Percentiles rank a stretch among this genome's conserved stretches.
Evolutionary conservation across 805 yeast genomes (phyloP).

Genomic region (Kodamaea hsintzibuensis): DNA sequence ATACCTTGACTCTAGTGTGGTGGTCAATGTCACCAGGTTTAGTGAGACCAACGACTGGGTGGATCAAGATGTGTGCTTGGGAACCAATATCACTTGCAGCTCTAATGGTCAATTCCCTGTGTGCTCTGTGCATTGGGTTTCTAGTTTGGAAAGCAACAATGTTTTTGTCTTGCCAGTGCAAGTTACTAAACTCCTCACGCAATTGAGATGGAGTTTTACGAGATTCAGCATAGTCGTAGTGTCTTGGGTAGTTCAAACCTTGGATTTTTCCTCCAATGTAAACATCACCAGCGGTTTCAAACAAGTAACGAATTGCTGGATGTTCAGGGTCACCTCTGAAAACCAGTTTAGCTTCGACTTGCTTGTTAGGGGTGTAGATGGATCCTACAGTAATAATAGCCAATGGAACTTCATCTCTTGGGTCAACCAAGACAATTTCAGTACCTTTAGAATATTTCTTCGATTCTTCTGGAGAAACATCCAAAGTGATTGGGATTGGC

Average conservation of each 20-base stretch:
- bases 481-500: constrained; percentile 92
- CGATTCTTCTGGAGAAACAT: constrained; percentile 57
- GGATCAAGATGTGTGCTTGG: constrained; percentile 73
- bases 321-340: constrained; percentile 97
- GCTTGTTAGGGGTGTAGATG: constrained; percentile 79
- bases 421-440: constrained; percentile 74
- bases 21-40: constrained; percentile 98
- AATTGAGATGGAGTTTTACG: constrained; percentile 91
- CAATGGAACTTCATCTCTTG: constrained; percentile 73
- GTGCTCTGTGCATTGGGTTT: constrained; percentile 99
- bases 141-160: constrained; percentile 98
- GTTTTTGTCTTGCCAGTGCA: constrained; percentile 71
- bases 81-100: constrained; percentile 94
- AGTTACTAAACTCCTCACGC: constrained; percentile 75
- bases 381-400: constrained; percentile 82
- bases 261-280: constrained; percentile 88
- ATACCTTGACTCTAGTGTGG: constrained; percentile 94
- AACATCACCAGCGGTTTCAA: constrained; percentile 73
- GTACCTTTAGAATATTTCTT: constrained; percentile 51
- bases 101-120: constrained; percentile 91
- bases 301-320: constrained; percentile 81
- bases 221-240: constrained; percentile 84
- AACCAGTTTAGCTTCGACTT: constrained; percentile 76
- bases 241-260: constrained; percentile 81
- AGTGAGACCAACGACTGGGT: constrained; percentile 95